Base-by-base conservation (phyloP, 371 early-diverging fungal genomes). In the Mortierella sp. region DNA sequence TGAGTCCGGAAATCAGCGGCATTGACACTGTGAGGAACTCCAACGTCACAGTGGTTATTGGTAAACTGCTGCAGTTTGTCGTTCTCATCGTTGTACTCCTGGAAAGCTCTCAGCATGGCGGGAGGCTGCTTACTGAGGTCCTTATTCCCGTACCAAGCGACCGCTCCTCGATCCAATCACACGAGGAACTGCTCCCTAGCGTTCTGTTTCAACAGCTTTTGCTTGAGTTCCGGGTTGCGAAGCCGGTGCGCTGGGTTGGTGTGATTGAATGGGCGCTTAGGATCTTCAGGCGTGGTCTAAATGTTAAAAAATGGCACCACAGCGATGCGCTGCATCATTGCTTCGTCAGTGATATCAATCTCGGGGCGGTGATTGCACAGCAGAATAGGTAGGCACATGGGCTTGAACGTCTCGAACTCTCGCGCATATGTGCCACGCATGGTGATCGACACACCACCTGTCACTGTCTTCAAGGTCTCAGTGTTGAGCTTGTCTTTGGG, bases 301-400 rank as follows among this genome's bases (percentile, higher is more conserved):
- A 68, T 56, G 34, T 68, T 68, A 9, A 37, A 1, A 26, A 68
- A 49, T 23, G 60, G 60, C 19, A 68, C 60, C n/a, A 68, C 60
- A 3, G 35, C 54, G 35, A 60, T 49, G 23, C 53, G 58, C 10
- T 26, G 58, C 53, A 51, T 43, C 58, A 68, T 68, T 22, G 54
- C 45, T 17, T 15, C 19, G 17, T 68, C 60, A 1, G n/a, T 68
- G 45, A 60, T 49, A 60, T 68, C 51, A 1, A 68, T 37, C 26
- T 31, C 60, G 28, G 53, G 68, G 6, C 42, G 32, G 13, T 68
- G 60, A n/a, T 68, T 68, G 12, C 60, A 68, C 9, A 68, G 47
- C 9, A 68, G 57, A 35, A 68, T 68, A 17, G 61, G 53, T 17
- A 60, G 22, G 2, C 15, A 12, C 47, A 68, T 60, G 13, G 60